phyloP scores from a whole-genome alignment of 116 monocot genomes.

The Posidonia oceanica region DNA sequence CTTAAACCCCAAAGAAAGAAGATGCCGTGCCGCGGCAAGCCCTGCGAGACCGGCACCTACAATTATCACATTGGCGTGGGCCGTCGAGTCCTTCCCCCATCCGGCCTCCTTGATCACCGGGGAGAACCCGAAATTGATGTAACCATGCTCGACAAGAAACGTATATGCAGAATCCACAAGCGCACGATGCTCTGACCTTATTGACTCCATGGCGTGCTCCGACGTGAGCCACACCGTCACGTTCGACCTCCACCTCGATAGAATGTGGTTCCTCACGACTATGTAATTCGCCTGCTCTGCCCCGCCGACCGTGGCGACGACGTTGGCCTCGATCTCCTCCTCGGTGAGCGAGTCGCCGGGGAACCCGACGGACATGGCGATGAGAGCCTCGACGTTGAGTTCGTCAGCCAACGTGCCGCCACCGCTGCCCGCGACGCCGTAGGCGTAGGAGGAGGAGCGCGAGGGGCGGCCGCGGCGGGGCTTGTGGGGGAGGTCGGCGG shows the following conservation, averaged over 20 bases:
- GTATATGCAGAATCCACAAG: constrained; percentile 53
- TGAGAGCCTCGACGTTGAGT: constrained; percentile 70
- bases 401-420: constrained; percentile 31
- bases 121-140: constrained; percentile 76
- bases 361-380: constrained; percentile 77
- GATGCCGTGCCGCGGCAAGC: constrained; percentile 59
- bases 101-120: constrained; percentile 22
- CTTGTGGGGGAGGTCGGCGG: not conserved
- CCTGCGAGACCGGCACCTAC: constrained; percentile 79
- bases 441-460: not conserved
- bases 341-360: constrained; percentile 85
- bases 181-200: constrained; percentile 56
- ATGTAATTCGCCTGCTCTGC: constrained; percentile 69
- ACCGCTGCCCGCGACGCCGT: constrained; percentile 5
- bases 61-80: constrained; percentile 27
- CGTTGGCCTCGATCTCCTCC: constrained; percentile 75
- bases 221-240: constrained; percentile 42
- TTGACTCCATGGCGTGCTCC: constrained; percentile 49
- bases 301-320: constrained; percentile 40
- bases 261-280: constrained; percentile 82
- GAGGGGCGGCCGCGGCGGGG: constrained; percentile 21
- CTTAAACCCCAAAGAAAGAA: constrained; percentile 55
- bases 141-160: constrained; percentile 62
- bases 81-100: constrained; percentile 6
- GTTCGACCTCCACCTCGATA: constrained; percentile 66